phyloP scores from a whole-genome alignment of 73 alveolate genomes.

The Paramecium primaurelia region DNA sequence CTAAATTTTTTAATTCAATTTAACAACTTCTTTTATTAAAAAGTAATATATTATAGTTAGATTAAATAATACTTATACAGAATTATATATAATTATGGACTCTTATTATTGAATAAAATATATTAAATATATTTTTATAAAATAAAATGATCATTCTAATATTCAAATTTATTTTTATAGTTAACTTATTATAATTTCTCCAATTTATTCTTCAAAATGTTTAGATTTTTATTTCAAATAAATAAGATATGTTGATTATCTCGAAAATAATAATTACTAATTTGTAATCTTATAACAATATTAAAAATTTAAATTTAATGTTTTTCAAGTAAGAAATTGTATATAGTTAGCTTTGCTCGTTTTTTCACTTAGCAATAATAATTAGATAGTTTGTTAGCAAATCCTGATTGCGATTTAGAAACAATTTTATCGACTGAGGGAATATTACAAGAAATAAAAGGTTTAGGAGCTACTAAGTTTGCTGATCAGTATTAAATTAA shows the following conservation, averaged over 20 bases:
- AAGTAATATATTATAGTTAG: background rate
- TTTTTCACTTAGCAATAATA: background rate
- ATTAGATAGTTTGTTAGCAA: background rate
- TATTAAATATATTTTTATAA: background rate
- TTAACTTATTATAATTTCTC: background rate
- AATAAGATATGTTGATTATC: background rate
- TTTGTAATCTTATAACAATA: background rate
- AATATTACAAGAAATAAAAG: slow-evolving; percentile 23
- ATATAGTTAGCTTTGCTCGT: background rate
- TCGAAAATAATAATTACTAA: background rate
- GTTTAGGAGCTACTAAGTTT: slow-evolving; percentile 21
- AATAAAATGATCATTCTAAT: background rate
- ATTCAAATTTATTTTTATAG: background rate
- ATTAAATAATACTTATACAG: too few relatives aligned
- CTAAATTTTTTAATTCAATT: background rate
- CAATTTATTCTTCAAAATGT: background rate
- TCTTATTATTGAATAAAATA: background rate
- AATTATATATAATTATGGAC: too few relatives aligned
- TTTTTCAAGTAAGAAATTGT: slow-evolving; percentile 16
- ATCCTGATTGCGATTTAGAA: slow-evolving; percentile 7
- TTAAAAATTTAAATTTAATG: slow-evolving; percentile 1
- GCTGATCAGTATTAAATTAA: slow-evolving; percentile 2
- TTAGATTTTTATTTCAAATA: background rate
- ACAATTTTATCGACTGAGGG: background rate
- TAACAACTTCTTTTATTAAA: background rate